Evolutionary conservation across 352 stramenopile species (phyloP), one percentile per base, ranked within the genome.

Genomic region (Phytophthora ramorum): DNA sequence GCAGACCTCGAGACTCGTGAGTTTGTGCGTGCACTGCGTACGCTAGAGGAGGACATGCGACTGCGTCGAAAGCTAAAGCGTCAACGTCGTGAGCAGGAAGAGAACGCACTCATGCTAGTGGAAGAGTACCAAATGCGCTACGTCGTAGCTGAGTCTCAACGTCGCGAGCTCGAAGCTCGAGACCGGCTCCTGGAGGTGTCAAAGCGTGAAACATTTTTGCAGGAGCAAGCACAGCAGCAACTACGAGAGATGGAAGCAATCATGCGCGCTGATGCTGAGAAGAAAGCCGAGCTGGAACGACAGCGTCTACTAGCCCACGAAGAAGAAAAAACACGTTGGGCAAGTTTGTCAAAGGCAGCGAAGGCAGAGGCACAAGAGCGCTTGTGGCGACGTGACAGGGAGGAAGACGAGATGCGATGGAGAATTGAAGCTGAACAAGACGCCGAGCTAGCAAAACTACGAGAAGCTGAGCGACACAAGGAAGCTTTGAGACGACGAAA

Each of bases 41-140:
- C 71, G 1, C 24, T 68, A 7, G 75, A 84, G 2, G 55, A 61
- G 4, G 82, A 91, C 45, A 37, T 50, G 20, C 40, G 63, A n/a
- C 54, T 79, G 17, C 82, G 74, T 10, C 40, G 64, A 28, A 51
- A 68, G 7, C 48, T 90, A 3, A 62, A 66, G 17, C 45, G 59
- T 10, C 35, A 50, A 30, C 76, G 81, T 1, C 50, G 63, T 8
- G 81, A 89, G 34, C 61, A 87, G 16, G 71, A 71, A 2, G 82
- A 87, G 47, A 79, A 78, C 34, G 58, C 73, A 4, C 59, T 58
- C 1, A 93, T 91, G 82, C 17, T 83, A 26, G 57, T 87, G 1
- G 78, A 93, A 54, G 82, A 93, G 43, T 79, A 83, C 47, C 69
- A 81, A 9, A 84, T 56, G 37, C 71, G 79, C 7, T 89, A 91